Evolutionary conservation across 805 yeast genomes (phyloP).

Genomic region (Wickerhamomyces chaumierensis): DNA sequence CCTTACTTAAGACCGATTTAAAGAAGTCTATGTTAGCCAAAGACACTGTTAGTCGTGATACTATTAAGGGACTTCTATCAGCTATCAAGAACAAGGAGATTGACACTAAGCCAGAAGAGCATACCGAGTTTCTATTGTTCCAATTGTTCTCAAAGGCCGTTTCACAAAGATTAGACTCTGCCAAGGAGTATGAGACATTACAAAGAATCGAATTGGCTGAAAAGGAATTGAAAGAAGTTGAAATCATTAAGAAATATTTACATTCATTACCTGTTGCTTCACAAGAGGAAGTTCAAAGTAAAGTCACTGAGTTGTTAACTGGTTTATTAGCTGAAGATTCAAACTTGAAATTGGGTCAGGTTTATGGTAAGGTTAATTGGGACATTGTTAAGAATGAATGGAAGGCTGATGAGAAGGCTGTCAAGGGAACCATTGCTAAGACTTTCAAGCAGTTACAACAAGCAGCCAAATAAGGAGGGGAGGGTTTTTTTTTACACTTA

Average conservation of each 20-base stretch:
- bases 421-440: constrained; percentile 21
- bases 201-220: constrained; percentile 41
- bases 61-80: constrained; percentile 31
- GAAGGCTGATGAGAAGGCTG: constrained; percentile 23
- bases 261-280: constrained; percentile 35
- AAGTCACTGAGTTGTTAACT: constrained; percentile 19
- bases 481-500: no score
- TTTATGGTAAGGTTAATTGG: constrained; percentile 24
- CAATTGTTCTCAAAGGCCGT: constrained; percentile 32
- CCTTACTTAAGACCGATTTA: constrained; percentile 28
- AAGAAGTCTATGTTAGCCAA: constrained; percentile 38
- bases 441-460: constrained; percentile 7
- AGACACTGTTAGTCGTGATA: constrained; percentile 27
- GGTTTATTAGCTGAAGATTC: constrained; percentile 12
- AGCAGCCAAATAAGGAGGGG: no score
- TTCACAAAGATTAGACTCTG: constrained; percentile 38
- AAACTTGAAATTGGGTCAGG: constrained; percentile 18
- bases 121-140: constrained; percentile 24
- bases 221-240: constrained; percentile 37
- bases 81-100: constrained; percentile 33
- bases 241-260: constrained; percentile 29
- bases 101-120: constrained; percentile 22
- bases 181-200: constrained; percentile 32
- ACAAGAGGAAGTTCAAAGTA: constrained; percentile 28
- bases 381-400: constrained; percentile 23